Conservation (phyloP, 768 basidiomycete genomes). For the Leccinum rimulosum region DNA sequence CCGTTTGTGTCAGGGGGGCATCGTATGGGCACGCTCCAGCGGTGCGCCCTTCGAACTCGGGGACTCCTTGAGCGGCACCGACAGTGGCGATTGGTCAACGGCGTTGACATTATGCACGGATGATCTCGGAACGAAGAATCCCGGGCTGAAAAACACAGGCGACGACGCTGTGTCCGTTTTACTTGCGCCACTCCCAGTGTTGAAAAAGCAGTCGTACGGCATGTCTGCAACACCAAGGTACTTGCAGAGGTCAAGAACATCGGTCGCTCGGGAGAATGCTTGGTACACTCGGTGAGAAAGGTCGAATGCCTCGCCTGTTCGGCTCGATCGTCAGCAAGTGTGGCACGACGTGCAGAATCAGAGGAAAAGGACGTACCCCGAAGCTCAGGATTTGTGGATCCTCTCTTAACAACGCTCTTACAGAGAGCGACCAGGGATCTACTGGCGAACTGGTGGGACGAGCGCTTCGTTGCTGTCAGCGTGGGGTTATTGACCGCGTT, state of each 20-base stretch:
- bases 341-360: not conserved
- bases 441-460: constrained; percentile 10
- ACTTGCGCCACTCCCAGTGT: not conserved
- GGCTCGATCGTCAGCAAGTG: constrained; percentile 3
- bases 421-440: constrained; percentile 9
- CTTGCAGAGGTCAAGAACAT: constrained; percentile 6
- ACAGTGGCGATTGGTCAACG: not conserved
- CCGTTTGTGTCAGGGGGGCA: constrained; percentile 10
- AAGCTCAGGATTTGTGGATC: not conserved
- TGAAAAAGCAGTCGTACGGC: not conserved
- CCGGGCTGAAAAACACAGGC: not conserved
- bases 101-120: not conserved
- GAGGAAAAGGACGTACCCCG: constrained; percentile 12
- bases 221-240: not conserved
- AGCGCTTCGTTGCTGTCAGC: constrained; percentile 7
- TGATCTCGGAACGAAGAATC: not conserved
- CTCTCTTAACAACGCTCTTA: not conserved
- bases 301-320: constrained; percentile 6
- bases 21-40: constrained; percentile 16
- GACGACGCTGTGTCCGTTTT: not conserved
- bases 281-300: constrained; percentile 3
- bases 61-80: not conserved
- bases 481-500: constrained; percentile 15
- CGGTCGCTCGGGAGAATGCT: not conserved
- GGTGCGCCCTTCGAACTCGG: not conserved